Conservation (phyloP, 2,329 filamentous ascomycete genomes). For the Thielaviopsis populi region DNA sequence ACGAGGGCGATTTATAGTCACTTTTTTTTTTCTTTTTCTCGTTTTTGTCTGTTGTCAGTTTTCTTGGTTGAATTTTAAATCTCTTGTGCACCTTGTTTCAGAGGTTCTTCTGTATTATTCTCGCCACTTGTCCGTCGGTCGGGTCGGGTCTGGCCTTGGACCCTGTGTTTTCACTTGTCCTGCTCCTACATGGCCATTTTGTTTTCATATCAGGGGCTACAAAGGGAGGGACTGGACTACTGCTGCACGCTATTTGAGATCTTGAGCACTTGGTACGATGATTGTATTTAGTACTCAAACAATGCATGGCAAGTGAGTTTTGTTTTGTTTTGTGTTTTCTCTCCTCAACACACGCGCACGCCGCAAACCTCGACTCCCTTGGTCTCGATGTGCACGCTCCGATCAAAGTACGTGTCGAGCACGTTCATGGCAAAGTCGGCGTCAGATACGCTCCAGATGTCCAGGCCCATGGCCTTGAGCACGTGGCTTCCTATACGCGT, state of each 20-base stretch:
- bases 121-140: neutral
- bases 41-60: conserved; percentile 17
- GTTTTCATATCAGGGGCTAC: too few species aligned
- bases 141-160: neutral
- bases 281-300: too few species aligned
- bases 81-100: conserved; percentile 8
- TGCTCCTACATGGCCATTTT: neutral
- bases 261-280: too few species aligned
- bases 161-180: neutral
- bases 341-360: conserved; percentile 45
- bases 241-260: too few species aligned
- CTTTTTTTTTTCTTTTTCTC: conserved; percentile 16
- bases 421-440: conserved; percentile 52
- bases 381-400: conserved; percentile 47
- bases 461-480: conserved; percentile 57
- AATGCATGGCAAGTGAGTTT: too few species aligned
- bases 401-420: conserved; percentile 49
- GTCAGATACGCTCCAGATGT: conserved; percentile 60
- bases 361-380: conserved; percentile 63
- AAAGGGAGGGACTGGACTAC: too few species aligned
- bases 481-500: conserved; percentile 48
- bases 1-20: conserved; percentile 26
- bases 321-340: too few species aligned
- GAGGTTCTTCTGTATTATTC: neutral
- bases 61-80: conserved; percentile 9